Evolutionary conservation across 352 stramenopile genomes (phyloP), one percentile per base, ranked within the genome.

Genomic region (Pythium chondricola): DNA sequence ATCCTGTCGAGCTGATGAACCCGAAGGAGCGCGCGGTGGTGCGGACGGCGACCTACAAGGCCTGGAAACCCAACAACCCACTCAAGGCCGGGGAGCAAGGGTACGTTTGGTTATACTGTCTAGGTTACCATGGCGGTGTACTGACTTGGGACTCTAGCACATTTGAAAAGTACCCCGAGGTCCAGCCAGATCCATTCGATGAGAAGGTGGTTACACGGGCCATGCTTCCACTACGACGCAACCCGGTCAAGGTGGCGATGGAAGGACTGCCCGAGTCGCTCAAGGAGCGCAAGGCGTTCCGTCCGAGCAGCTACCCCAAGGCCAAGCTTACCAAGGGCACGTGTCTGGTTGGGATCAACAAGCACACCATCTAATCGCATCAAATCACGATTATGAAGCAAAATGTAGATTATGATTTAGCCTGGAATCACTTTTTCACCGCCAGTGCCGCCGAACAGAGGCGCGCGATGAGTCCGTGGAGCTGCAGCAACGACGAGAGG

Each of bases 401-500:
- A n/a, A n/a, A n/a, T n/a, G n/a, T n/a, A n/a, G n/a, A n/a, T n/a
- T n/a, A n/a, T n/a, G n/a, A n/a, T n/a, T n/a, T n/a, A n/a, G n/a
- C n/a, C n/a, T n/a, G n/a, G n/a, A n/a, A n/a, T n/a, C n/a, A n/a
- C n/a, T n/a, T n/a, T n/a, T n/a, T n/a, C n/a, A n/a, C n/a, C n/a
- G n/a, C n/a, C n/a, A n/a, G n/a, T 5, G 76, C 76, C 8, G 63
- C 64, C 9, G 72, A 49, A 37, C 80, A 92, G 22, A 92, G 54
- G 2, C 81, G 70, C 29, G 85, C 83, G 14, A 97, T 61, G 43
- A 99, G 79, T 1, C 96, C 96, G 53, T 98, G 71, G 32, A 99
- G 84, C 76, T 99, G 96, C 53, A 99, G 60, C 45, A 94, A 61
- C 11, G 83, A 91, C 22, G 84, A 84, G 22, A 98, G 76, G 30